Conservation (phyloP, 2,329 filamentous ascomycete species). For the Fusarium newnesense region DNA sequence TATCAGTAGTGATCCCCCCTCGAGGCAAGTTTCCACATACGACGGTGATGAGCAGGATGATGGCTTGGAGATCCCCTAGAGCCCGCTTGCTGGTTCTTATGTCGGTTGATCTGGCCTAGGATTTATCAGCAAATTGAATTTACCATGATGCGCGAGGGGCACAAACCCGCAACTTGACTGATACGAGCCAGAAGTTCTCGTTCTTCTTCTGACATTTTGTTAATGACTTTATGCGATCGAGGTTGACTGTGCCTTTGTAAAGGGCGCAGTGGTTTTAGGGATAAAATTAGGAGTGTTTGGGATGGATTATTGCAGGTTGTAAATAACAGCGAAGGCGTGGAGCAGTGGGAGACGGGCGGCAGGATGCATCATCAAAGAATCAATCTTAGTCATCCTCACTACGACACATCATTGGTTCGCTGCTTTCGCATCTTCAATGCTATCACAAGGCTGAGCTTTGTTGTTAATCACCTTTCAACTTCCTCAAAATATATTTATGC, state of each 20-base stretch:
- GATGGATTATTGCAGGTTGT: constrained; percentile 1
- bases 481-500: not conserved
- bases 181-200: constrained; percentile 65
- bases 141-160: constrained; percentile 13
- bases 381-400: constrained; percentile 38
- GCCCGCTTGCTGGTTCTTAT: constrained; percentile 72
- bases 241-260: not conserved
- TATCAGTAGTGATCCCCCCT: constrained; percentile 14
- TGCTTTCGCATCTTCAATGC: constrained; percentile 4
- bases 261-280: not conserved
- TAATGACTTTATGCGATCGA: not conserved
- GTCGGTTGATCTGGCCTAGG: constrained; percentile 81
- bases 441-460: constrained; percentile 39
- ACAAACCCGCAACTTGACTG: constrained; percentile 60
- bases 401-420: constrained; percentile 30
- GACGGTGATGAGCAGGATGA: constrained; percentile 47
- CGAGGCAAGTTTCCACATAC: constrained; percentile 45
- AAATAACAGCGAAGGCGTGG: not conserved
- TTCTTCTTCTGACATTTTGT: constrained; percentile 60
- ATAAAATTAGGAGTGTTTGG: constrained; percentile 7
- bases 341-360: constrained; percentile 4
- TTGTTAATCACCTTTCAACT: constrained; percentile 8
- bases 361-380: constrained; percentile 33
- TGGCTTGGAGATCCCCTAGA: constrained; percentile 44
- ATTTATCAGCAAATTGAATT: constrained; percentile 37